Conservation (phyloP, 1,284 basidiomycete species). For the Fomitopsis schrenkii region DNA sequence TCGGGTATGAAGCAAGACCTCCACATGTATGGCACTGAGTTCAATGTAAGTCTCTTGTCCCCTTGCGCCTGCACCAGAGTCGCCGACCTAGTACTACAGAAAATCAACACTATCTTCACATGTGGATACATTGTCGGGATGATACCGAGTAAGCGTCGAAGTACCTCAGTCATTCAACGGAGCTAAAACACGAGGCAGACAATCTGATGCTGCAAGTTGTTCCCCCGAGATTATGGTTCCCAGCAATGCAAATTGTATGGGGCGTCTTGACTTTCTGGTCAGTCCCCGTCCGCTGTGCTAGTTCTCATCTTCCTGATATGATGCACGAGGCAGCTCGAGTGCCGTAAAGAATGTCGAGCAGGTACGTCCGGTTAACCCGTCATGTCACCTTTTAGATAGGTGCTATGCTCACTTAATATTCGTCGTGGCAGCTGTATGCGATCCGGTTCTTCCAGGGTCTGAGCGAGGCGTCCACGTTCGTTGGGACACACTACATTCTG, state of each 20-base stretch:
- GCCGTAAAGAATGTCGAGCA: conserved; percentile 51
- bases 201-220: conserved; percentile 61
- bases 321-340: conserved; percentile 41
- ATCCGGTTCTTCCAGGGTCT: conserved; percentile 76
- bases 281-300: background rate
- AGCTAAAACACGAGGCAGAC: conserved; percentile 31
- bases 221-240: conserved; percentile 62
- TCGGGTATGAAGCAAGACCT: conserved; percentile 83
- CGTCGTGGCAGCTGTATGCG: conserved; percentile 49
- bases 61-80: background rate
- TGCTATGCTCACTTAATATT: background rate
- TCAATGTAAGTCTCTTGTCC: conserved; percentile 43
- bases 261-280: conserved; percentile 62
- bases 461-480: conserved; percentile 70
- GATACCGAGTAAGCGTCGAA: conserved; percentile 53
- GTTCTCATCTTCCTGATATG: background rate
- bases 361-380: conserved; percentile 25
- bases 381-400: background rate
- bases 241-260: conserved; percentile 62
- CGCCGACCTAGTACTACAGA: conserved; percentile 27
- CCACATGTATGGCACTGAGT: conserved; percentile 63
- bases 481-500: conserved; percentile 71
- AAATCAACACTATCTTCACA: conserved; percentile 71
- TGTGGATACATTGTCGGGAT: conserved; percentile 71
- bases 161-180: too few relatives aligned